Percentiles rank a stretch among this genome's conserved stretches.
Evolutionary conservation across 202 grass and related monocot genomes (phyloP).

Genomic region (Carex arenaria): DNA sequence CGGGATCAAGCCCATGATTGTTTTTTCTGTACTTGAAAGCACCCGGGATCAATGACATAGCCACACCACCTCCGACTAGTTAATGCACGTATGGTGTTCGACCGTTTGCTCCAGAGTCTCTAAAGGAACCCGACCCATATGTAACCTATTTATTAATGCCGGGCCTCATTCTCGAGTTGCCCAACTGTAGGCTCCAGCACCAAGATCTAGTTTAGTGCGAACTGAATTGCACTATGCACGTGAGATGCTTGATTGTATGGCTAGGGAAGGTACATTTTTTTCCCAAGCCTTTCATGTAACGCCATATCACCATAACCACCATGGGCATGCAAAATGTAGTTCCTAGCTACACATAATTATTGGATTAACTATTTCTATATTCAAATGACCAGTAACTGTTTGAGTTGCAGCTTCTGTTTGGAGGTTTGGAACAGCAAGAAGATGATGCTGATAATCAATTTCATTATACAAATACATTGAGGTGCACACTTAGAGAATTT

Average conservation of each 20-base stretch:
- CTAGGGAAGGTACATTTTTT: too few species aligned
- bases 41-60: too few species aligned
- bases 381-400: neutral
- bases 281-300: too few species aligned
- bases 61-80: too few species aligned
- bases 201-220: neutral
- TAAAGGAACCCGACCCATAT: neutral
- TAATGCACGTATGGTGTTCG: neutral
- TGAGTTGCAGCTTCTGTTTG: neutral
- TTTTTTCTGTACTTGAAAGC: too few species aligned
- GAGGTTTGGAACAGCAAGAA: neutral
- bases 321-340: neutral
- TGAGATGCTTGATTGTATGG: too few species aligned
- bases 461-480: neutral
- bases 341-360: neutral
- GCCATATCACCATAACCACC: too few species aligned
- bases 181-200: neutral
- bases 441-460: neutral
- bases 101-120: neutral
- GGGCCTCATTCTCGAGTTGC: neutral
- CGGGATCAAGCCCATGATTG: too few species aligned
- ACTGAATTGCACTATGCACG: neutral
- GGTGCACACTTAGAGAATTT: neutral
- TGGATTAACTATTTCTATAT: neutral
- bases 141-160: too few species aligned